These are phyloP conservation scores for Fraxinus americana DNA, from an alignment of 257 asterid species.

Conservation along the genomic window DNA sequence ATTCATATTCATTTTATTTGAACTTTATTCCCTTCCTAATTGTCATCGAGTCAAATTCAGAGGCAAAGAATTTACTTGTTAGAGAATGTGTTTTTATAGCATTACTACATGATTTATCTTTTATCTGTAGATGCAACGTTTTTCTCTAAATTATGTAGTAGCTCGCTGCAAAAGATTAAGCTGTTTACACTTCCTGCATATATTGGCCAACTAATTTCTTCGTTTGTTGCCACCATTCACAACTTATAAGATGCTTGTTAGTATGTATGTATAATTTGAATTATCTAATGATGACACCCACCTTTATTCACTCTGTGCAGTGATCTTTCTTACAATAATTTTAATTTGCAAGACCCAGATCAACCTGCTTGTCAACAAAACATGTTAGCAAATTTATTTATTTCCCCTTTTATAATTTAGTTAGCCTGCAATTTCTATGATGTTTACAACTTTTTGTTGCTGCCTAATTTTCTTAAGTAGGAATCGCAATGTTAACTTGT, in stretches of 20 bases:
- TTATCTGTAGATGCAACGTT: no score
- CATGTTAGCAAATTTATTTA: slow-evolving; percentile 45
- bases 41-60: not conserved
- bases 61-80: not conserved
- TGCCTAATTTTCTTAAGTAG: slow-evolving; percentile 38
- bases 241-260: not conserved
- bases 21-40: not conserved
- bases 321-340: slow-evolving; percentile 89
- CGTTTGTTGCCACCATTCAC: not conserved
- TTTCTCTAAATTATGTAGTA: no score
- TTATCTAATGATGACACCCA: slow-evolving; percentile 23
- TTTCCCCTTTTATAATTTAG: slow-evolving; percentile 3
- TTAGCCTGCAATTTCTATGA: not conserved
- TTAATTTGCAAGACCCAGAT: slow-evolving; percentile 70
- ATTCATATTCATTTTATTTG: not conserved
- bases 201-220: not conserved
- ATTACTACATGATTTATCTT: no score
- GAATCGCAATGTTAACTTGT: slow-evolving; percentile 67
- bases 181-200: no score
- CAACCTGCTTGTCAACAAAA: slow-evolving; percentile 66
- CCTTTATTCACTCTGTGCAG: slow-evolving; percentile 44
- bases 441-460: slow-evolving; percentile 10
- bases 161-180: no score
- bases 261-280: not conserved
- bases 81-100: no score